Evolutionary conservation across 192 early-diverging fungal species (phyloP), one percentile per base, ranked within the genome.

Genomic region (Funneliformis geosporum): DNA sequence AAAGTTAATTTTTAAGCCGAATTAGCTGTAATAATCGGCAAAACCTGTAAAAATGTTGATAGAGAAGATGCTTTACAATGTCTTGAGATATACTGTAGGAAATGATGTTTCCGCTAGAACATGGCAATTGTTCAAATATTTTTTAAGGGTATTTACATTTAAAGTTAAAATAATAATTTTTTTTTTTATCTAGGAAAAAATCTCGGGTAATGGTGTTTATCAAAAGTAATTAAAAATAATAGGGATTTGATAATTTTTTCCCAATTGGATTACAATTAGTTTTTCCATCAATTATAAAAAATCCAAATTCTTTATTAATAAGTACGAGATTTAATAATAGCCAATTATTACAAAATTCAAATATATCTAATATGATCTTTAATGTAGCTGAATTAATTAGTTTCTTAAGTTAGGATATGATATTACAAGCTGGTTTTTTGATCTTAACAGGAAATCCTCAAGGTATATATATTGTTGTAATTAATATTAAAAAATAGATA

Each of bases 1-100:
- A 87, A 90, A 70, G 79, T 82, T 8, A 90, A 92, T 71, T 92
- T 87, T 81, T 90, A 92, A 83, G 88, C 82, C 25, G 90, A 92
- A 78, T 82, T 92, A 9, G 89, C 87, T 1, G 88, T 92, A 1
- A 88, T 92, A 18, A 90, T 92, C 60, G 89, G 89, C 2, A 88
- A 86, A 74, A 44, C 59, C 16, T 88, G 88, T 79, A 88, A 86
- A 82, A 79, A 90, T 68, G 87, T 90, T 60, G 78, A 73, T 16
- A 80, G 81, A 46, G 80, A 82, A 16, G 68, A 90, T 16, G 87
- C 90, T 14, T 79, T 90, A 40, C 69, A 83, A 88, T 78, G 89
- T 91, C 10, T 79, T 84, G 33, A 87, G 90, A 60, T 89, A 87
- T 79, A 91, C 90, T 8, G 80, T 83, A 8, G 85, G 85, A 33